A percentile compares a stretch with the other conserved stretches of the same genome.
Conservation (phyloP, 352 stramenopile genomes). For the Aphanomyces euteiches region DNA sequence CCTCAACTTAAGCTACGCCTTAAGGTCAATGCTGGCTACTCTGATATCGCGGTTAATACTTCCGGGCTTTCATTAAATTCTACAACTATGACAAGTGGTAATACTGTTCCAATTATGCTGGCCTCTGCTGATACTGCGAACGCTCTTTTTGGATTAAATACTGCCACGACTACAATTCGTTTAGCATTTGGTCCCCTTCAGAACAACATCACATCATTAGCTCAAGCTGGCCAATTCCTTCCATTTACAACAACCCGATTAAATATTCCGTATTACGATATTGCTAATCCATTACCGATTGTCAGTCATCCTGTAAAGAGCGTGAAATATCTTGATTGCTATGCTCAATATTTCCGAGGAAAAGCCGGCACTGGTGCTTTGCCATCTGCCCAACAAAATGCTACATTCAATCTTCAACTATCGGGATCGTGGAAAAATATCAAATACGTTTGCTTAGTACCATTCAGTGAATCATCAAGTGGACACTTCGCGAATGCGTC, state of each 20-base stretch:
- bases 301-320: conserved; percentile 35
- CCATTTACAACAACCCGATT: conserved; percentile 29
- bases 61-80: no score
- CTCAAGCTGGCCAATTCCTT: conserved; percentile 7
- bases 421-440: conserved; percentile 31
- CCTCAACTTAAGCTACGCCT: conserved; percentile 30
- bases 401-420: conserved; percentile 32
- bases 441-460: conserved; percentile 31
- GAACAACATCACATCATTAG: conserved; percentile 14
- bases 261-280: conserved; percentile 39
- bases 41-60: conserved; percentile 18
- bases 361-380: conserved; percentile 28
- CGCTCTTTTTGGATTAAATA: conserved; percentile 23
- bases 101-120: conserved; percentile 32
- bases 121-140: conserved; percentile 3
- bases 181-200: conserved; percentile 31
- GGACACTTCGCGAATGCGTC: conserved; percentile 13
- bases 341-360: conserved; percentile 33
- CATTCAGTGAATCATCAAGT: conserved; percentile 30
- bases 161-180: background rate
- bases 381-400: conserved; percentile 29
- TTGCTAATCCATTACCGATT: conserved; percentile 31
- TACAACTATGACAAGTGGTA: conserved; percentile 29
- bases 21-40: conserved; percentile 24
- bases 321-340: conserved; percentile 33